A percentile compares a stretch with the other conserved stretches of the same genome.
These are phyloP conservation scores for Naegleria lovaniensis DNA, from an alignment of 208 protist species.

Conservation along the genomic window DNA sequence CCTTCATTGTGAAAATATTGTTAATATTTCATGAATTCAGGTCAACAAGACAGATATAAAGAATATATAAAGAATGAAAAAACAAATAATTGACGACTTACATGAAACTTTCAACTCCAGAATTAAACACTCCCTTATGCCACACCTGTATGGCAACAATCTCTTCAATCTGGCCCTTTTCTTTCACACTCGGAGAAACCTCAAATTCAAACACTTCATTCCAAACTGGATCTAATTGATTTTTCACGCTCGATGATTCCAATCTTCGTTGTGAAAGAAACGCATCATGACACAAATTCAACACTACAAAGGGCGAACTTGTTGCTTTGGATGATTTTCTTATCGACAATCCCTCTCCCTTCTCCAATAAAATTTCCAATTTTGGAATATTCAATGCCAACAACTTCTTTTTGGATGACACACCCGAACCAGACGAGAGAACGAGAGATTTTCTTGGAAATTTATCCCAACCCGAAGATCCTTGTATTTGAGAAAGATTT, in stretches of 20 bases:
- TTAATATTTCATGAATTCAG: too few relatives aligned
- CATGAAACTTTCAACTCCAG: background rate
- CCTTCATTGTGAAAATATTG: background rate
- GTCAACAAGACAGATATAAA: background rate
- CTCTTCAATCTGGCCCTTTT: background rate
- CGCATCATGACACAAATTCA: background rate
- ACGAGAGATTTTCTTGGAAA: background rate
- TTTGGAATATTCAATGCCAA: background rate
- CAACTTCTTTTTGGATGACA: background rate
- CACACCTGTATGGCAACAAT: background rate
- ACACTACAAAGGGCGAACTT: background rate
- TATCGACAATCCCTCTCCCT: background rate
- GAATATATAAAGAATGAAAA: background rate
- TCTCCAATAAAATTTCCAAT: background rate
- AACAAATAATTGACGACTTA: too few relatives aligned
- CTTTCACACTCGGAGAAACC: background rate
- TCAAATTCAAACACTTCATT: conserved; percentile 17
- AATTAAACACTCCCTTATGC: background rate
- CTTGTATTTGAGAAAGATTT: too few relatives aligned
- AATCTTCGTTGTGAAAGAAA: background rate
- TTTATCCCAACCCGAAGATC: background rate
- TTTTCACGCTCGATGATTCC: background rate
- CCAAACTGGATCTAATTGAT: background rate
- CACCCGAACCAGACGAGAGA: background rate
- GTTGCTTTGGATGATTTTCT: background rate